A percentile compares a stretch with the other conserved stretches of the same genome.
These are phyloP conservation scores for Chiua virens DNA, from an alignment of 768 basidiomycete species.

Conservation along the genomic window DNA sequence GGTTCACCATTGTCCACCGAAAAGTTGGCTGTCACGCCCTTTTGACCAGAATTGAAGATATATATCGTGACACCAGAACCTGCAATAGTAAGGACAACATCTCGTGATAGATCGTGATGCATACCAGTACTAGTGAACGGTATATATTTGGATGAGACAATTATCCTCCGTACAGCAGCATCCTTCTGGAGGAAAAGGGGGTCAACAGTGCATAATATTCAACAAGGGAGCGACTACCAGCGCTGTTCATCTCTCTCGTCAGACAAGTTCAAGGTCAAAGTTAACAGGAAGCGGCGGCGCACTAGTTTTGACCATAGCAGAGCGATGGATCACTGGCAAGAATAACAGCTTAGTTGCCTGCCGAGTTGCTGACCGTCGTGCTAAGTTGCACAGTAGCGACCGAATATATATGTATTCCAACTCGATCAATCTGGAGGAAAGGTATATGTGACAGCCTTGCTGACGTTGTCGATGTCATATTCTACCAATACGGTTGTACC, in stretches of 20 bases:
- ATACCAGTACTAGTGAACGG: conserved; percentile 24
- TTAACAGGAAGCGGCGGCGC: background rate
- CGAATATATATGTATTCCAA: conserved; percentile 16
- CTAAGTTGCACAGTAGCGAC: background rate
- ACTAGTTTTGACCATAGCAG: conserved; percentile 29
- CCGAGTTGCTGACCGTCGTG: conserved; percentile 14
- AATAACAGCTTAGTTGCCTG: conserved; percentile 15
- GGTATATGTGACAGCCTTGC: conserved; percentile 19
- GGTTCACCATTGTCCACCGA: conserved; percentile 9
- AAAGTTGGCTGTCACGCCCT: conserved; percentile 17
- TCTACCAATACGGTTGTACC: conserved; percentile 16
- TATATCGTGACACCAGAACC: conserved; percentile 19
- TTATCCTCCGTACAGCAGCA: conserved; percentile 10
- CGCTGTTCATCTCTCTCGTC: conserved; percentile 6
- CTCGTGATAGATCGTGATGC: background rate
- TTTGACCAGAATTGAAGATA: conserved; percentile 18
- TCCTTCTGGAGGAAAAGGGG: conserved; percentile 6
- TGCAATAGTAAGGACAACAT: background rate
- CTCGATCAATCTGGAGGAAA: conserved; percentile 12
- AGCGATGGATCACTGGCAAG: conserved; percentile 16
- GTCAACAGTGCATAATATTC: background rate
- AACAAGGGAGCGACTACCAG: conserved; percentile 8
- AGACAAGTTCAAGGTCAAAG: background rate
- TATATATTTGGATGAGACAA: conserved; percentile 17
- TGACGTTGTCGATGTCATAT: conserved; percentile 23